Percentiles rank a stretch among this genome's conserved stretches.
Conservation (phyloP, 345 rosid species). For the Geranium brycei region DNA sequence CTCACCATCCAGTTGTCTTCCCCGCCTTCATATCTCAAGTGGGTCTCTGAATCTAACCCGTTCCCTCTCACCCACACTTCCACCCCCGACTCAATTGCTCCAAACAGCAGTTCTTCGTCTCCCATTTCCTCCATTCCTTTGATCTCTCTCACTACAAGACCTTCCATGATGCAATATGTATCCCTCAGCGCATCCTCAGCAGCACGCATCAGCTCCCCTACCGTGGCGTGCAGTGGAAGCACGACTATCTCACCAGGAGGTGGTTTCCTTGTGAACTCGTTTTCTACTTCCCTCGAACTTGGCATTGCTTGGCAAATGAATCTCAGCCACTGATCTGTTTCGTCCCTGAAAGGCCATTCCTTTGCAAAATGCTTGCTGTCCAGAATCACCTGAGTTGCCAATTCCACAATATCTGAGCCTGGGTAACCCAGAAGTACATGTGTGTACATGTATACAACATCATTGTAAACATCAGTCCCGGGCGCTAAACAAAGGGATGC, state of each 20-base stretch:
- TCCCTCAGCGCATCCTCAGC: constrained; percentile 49
- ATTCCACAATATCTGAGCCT: constrained; percentile 27
- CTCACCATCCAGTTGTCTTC: constrained; percentile 63
- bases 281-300: constrained; percentile 16
- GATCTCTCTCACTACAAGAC: constrained; percentile 41
- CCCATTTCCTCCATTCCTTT: constrained; percentile 29
- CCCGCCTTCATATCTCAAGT: constrained; percentile 51
- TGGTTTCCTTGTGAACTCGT: constrained; percentile 13
- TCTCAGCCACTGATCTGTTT: constrained; percentile 28
- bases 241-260: constrained; percentile 49
- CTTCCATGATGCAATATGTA: constrained; percentile 49
- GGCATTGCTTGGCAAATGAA: constrained; percentile 49
- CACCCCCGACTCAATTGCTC: constrained; percentile 39
- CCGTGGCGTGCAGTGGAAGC: constrained; percentile 50
- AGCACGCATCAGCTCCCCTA: constrained; percentile 52
- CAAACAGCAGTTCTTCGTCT: constrained; percentile 36
- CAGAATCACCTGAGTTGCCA: constrained; percentile 43
- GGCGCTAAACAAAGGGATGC: constrained; percentile 17
- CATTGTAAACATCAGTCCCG: constrained; percentile 42
- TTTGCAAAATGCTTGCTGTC: constrained; percentile 70
- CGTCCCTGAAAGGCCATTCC: constrained; percentile 54
- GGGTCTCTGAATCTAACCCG: constrained; percentile 30
- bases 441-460: constrained; percentile 36
- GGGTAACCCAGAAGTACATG: constrained; percentile 51
- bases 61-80: constrained; percentile 37